A percentile compares a stretch with the other conserved stretches of the same genome.
phyloP scores from a whole-genome alignment of 176 grass and related monocot species.

The Musa acuminata region DNA sequence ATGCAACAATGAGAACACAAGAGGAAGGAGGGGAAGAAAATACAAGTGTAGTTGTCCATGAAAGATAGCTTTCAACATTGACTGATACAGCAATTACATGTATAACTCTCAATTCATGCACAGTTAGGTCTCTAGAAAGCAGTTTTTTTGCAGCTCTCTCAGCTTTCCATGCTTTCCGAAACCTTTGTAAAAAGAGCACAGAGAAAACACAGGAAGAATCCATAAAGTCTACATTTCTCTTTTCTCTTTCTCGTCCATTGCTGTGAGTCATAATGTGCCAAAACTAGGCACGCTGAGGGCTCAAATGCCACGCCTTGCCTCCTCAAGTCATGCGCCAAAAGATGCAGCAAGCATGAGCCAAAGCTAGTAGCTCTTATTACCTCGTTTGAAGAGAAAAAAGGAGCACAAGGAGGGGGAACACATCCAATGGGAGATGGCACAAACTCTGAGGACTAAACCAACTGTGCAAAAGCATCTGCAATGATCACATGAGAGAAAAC shows the following conservation, averaged over 20 bases:
- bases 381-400: neutral
- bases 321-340: neutral
- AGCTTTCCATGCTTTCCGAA: neutral
- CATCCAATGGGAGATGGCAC: neutral
- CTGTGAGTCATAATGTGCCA: neutral
- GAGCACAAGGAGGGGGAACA: neutral
- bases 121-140: too few species aligned
- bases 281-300: neutral
- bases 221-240: neutral
- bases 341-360: neutral
- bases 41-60: too few species aligned
- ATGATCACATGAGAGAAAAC: neutral
- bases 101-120: too few species aligned
- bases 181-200: too few species aligned
- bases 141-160: neutral
- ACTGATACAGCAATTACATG: too few species aligned
- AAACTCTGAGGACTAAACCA: neutral
- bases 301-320: neutral
- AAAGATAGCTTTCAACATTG: too few species aligned
- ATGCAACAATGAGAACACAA: too few species aligned
- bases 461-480: neutral
- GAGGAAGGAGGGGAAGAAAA: too few species aligned
- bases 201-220: neutral
- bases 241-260: neutral
- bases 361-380: neutral